These are phyloP conservation scores for Sphaerulina vaccinii DNA, from an alignment of 2,329 filamentous ascomycete genomes.

Conservation along the genomic window DNA sequence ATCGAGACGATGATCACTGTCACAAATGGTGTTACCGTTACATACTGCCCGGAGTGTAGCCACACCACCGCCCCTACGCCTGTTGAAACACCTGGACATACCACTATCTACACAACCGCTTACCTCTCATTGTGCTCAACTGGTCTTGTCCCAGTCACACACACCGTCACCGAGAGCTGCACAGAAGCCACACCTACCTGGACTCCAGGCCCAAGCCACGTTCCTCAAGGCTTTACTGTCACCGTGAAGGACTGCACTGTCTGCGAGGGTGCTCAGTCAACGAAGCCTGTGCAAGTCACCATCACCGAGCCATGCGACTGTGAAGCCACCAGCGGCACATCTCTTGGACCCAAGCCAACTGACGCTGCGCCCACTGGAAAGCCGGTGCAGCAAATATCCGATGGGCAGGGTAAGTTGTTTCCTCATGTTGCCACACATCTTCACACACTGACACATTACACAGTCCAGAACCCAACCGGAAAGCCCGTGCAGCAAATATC, in stretches of 20 bases:
- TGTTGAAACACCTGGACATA: conserved; percentile 26
- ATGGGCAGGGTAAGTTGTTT: conserved; percentile 20
- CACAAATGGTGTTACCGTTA: conserved; percentile 38
- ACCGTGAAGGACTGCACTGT: conserved; percentile 37
- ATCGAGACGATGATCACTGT: conserved; percentile 38
- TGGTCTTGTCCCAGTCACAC: conserved; percentile 34
- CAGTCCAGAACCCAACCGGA: neutral
- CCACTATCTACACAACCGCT: conserved; percentile 40
- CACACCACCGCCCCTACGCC: conserved; percentile 15
- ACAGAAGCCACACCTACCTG: conserved; percentile 37
- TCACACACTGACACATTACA: conserved; percentile 1
- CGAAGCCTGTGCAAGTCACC: conserved; percentile 33
- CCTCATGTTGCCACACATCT: neutral
- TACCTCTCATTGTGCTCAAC: conserved; percentile 39
- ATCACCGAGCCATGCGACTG: conserved; percentile 40
- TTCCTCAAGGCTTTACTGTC: conserved; percentile 39
- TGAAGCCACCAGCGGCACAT: conserved; percentile 31
- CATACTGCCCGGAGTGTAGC: conserved; percentile 39
- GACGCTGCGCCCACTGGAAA: conserved; percentile 12
- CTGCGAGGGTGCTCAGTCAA: conserved; percentile 29
- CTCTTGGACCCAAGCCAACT: conserved; percentile 19
- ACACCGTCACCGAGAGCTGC: conserved; percentile 41
- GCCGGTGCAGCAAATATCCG: conserved; percentile 24
- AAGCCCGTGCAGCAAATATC: neutral
- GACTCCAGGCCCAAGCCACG: conserved; percentile 34